phyloP scores from a whole-genome alignment of 1,284 basidiomycete species.

The Heliocybe sulcata region DNA sequence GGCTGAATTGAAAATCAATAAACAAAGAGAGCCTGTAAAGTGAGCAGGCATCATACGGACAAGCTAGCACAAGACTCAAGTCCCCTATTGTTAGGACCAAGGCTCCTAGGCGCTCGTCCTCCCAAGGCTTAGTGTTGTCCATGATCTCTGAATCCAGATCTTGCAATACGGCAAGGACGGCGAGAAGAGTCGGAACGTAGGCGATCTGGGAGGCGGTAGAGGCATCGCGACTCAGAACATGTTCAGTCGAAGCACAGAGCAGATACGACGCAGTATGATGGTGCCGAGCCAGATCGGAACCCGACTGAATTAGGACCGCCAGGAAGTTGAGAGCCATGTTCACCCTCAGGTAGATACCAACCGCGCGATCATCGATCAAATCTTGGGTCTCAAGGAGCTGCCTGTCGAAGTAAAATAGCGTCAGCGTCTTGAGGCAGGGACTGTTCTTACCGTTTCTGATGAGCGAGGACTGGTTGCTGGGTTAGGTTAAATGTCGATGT shows the following conservation, averaged over 20 bases:
- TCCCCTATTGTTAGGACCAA: conserved; percentile 17
- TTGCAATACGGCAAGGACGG: conserved; percentile 20
- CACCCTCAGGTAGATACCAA: conserved; percentile 6
- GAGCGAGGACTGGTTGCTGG: background rate
- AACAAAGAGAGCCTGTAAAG: background rate
- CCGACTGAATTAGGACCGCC: conserved; percentile 24
- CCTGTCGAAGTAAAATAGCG: background rate
- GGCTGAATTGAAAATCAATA: conserved; percentile 27
- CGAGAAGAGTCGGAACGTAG: conserved; percentile 22
- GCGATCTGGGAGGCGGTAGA: conserved; percentile 7
- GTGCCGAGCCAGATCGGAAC: conserved; percentile 14
- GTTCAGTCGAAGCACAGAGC: conserved; percentile 17
- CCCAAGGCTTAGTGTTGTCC: conserved; percentile 10
- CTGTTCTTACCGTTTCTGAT: background rate
- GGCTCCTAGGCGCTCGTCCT: conserved; percentile 20
- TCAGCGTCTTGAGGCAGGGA: background rate
- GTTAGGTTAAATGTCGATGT: background rate
- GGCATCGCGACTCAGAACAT: conserved; percentile 11
- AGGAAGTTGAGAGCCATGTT: conserved; percentile 23
- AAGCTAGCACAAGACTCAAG: conserved; percentile 25
- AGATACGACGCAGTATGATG: conserved; percentile 17
- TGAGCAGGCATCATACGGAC: conserved; percentile 18
- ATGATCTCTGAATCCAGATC: background rate
- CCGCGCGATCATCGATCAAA: background rate
- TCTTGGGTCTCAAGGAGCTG: background rate